A percentile compares a stretch with the other conserved stretches of the same genome.
Conservation (phyloP, 2,329 filamentous ascomycete genomes). For the Xylaria sp. region DNA sequence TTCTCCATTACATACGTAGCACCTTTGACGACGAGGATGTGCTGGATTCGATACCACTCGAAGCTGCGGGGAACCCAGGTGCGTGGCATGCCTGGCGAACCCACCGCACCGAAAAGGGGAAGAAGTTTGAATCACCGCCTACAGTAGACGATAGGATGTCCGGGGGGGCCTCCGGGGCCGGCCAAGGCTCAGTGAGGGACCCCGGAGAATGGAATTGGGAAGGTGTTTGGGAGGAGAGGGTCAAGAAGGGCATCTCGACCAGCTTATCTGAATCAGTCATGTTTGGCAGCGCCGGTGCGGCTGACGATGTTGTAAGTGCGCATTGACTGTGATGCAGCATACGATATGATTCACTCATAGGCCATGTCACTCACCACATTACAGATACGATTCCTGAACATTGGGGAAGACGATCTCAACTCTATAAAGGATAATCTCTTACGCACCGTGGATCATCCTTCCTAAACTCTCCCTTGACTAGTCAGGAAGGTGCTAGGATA, state of each 20-base stretch:
- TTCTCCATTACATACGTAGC: constrained; percentile 81
- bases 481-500: background rate
- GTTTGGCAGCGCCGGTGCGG: constrained; percentile 67
- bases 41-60: constrained; percentile 78
- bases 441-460: constrained; percentile 51
- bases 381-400: constrained; percentile 69
- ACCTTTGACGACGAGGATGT: constrained; percentile 80
- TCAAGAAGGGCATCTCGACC: constrained; percentile 75
- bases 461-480: constrained; percentile 24
- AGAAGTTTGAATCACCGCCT: constrained; percentile 42
- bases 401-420: constrained; percentile 65
- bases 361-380: constrained; percentile 10
- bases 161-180: constrained; percentile 31
- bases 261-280: constrained; percentile 81
- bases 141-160: constrained; percentile 13
- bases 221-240: constrained; percentile 91
- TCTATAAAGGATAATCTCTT: constrained; percentile 63
- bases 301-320: constrained; percentile 73
- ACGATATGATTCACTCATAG: background rate
- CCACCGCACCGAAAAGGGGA: constrained; percentile 60
- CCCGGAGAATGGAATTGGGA: constrained; percentile 98
- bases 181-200: constrained; percentile 48
- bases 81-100: constrained; percentile 94
- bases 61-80: constrained; percentile 85
- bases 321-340: constrained; percentile 7